A percentile compares a stretch with the other conserved stretches of the same genome.
Conservation (phyloP, 2,329 filamentous ascomycete species). For the Beauveria sp. region DNA sequence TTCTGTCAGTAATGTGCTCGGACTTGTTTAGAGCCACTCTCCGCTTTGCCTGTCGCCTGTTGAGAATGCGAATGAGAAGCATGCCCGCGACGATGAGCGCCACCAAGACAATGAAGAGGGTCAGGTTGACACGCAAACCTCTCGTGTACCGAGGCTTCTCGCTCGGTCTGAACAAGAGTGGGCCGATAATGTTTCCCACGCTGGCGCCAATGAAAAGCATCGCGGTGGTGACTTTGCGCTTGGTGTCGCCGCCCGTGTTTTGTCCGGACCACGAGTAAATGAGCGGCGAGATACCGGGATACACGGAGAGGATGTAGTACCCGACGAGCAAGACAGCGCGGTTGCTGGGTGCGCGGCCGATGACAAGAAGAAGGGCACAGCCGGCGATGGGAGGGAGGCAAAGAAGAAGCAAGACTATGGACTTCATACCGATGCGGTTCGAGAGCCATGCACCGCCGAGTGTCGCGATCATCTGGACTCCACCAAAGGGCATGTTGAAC, state of each 20-base stretch:
- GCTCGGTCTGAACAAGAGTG: constrained; percentile 47
- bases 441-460: constrained; percentile 50
- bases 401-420: constrained; percentile 43
- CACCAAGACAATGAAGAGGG: constrained; percentile 50
- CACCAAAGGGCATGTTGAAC: constrained; percentile 51
- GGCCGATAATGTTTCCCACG: constrained; percentile 58
- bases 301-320: constrained; percentile 53
- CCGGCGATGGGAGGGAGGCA: constrained; percentile 51
- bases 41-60: constrained; percentile 35
- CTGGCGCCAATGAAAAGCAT: constrained; percentile 55
- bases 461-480: constrained; percentile 51
- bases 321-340: constrained; percentile 45
- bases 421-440: constrained; percentile 46
- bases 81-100: constrained; percentile 32
- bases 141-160: constrained; percentile 51
- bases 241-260: constrained; percentile 59
- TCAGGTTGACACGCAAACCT: constrained; percentile 51
- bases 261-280: constrained; percentile 50
- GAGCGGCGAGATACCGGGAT: constrained; percentile 47
- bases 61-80: constrained; percentile 37
- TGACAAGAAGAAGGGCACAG: constrained; percentile 43
- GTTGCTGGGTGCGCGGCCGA: constrained; percentile 36
- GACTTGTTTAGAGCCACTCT: constrained; percentile 31
- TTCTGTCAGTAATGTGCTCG: constrained; percentile 45
- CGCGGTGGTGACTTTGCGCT: constrained; percentile 55